phyloP scores from a whole-genome alignment of 805 yeast species.

The Priceomyces melissophilus region DNA sequence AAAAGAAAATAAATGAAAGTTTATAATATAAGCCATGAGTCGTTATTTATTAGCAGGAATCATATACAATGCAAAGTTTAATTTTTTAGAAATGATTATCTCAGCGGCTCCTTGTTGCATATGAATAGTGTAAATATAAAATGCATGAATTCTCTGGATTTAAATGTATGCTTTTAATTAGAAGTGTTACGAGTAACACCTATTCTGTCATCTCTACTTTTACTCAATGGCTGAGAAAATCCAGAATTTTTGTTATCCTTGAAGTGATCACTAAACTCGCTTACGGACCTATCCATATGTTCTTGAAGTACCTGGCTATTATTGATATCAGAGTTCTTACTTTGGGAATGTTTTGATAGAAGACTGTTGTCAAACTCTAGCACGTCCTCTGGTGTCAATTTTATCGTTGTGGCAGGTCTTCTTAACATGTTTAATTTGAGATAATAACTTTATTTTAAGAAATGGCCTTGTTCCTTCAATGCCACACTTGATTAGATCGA shows the following conservation, averaged over 20 bases:
- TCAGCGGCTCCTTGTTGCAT: too few species aligned
- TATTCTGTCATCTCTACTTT: slow-evolving; percentile 19
- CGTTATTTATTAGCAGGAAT: too few species aligned
- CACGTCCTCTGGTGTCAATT: slow-evolving; percentile 67
- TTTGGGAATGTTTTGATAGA: slow-evolving; percentile 2
- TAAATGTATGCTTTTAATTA: background rate
- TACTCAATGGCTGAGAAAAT: slow-evolving; percentile 2
- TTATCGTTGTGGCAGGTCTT: slow-evolving; percentile 67
- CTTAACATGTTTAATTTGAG: too few species aligned
- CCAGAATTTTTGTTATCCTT: slow-evolving; percentile 48
- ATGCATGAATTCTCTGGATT: too few species aligned
- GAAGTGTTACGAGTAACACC: slow-evolving; percentile 13
- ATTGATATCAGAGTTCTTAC: slow-evolving; percentile 8
- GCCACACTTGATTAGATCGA: too few species aligned
- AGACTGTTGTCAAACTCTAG: slow-evolving; percentile 42
- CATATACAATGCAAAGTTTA: too few species aligned
- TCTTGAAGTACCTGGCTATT: slow-evolving; percentile 7
- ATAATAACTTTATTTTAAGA: too few species aligned
- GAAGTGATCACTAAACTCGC: slow-evolving; percentile 57
- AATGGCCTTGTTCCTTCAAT: background rate
- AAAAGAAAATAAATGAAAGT: slow-evolving; percentile 22
- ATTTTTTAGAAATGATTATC: too few species aligned
- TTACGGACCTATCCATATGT: slow-evolving; percentile 12
- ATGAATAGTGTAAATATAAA: too few species aligned
- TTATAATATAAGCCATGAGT: too few species aligned